Evolutionary conservation across 331 rosid species (phyloP), one percentile per base, ranked within the genome.

Genomic region (Telfairia occidentalis): DNA sequence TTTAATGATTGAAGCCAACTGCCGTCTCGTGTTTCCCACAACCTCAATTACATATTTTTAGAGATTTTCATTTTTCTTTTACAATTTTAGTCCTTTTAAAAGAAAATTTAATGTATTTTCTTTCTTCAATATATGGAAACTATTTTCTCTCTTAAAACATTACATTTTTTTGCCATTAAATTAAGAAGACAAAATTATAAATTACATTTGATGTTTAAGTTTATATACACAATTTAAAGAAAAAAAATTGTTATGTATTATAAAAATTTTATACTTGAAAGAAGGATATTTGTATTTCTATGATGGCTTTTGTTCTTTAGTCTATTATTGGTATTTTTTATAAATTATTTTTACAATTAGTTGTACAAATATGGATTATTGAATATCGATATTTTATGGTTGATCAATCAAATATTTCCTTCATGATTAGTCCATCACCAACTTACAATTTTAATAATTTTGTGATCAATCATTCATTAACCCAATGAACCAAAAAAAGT

Each of bases 1-100:
- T 28, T 66, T 23, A 66, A 66, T 66, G 34, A 66, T 66, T 40
- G 73, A 66, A 38, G 52, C 30, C 45, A 61, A 61, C 70, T 30
- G 45, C 70, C 70, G 32, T 32, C 13, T 59, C 40, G 1, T 57
- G 63, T 55, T 55, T 23, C 18, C 5, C 18, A 24, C 10, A 60
- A 60, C 43, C 23, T 30, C 42, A 30, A 60, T 43, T 30, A 1
- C 71, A 23, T 18, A 63, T 34, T 35, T 34, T 63, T n/a, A 63
- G 38, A 30, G 43, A 30, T 2, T 0, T 60, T 30, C 3, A 1
- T 10, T 28, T 58, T 15, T 6, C 4, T 28, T 58, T 11, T 26
- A 58, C 16, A 63, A 63, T 32, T 34, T 32, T 34, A 6, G 3
- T 57, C 9, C n/a, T 57, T 12, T 57, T 3, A 23, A 12, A 24